phyloP scores from a whole-genome alignment of 495 filamentous ascomycete genomes.

The Hapsidospora chrysogenum region DNA sequence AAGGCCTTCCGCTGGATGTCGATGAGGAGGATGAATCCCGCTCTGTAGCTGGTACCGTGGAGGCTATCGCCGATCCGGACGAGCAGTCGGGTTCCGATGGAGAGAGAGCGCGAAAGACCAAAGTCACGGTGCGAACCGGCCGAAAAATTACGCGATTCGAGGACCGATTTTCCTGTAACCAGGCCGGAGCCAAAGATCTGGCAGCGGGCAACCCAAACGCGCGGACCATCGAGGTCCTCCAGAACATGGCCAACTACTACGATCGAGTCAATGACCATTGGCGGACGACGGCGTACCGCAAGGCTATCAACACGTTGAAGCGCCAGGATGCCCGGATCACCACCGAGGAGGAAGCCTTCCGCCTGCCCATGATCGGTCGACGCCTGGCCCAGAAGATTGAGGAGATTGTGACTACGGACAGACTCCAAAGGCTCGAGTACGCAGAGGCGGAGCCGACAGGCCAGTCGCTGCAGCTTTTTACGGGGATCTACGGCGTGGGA shows the following conservation, averaged over 20 bases:
- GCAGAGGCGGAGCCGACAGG: constrained; percentile 48
- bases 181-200: constrained; percentile 18
- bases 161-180: constrained; percentile 26
- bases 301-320: constrained; percentile 55
- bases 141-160: constrained; percentile 12
- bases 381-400: constrained; percentile 79
- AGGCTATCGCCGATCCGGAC: constrained; percentile 6
- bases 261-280: constrained; percentile 59
- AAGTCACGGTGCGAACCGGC: not conserved
- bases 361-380: constrained; percentile 54
- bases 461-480: constrained; percentile 45
- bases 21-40: constrained; percentile 12
- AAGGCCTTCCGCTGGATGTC: constrained; percentile 18
- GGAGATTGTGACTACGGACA: constrained; percentile 67
- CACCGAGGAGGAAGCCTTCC: constrained; percentile 49
- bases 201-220: constrained; percentile 39
- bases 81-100: constrained; percentile 8
- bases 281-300: constrained; percentile 64
- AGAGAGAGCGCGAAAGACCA: not conserved
- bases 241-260: constrained; percentile 76
- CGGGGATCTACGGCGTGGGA: constrained; percentile 70
- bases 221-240: constrained; percentile 59
- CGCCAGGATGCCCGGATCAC: constrained; percentile 48
- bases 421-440: constrained; percentile 54
- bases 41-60: constrained; percentile 2